Evolutionary conservation across 1,284 basidiomycete genomes (phyloP).

Genomic region (Neonothopanus nambi): DNA sequence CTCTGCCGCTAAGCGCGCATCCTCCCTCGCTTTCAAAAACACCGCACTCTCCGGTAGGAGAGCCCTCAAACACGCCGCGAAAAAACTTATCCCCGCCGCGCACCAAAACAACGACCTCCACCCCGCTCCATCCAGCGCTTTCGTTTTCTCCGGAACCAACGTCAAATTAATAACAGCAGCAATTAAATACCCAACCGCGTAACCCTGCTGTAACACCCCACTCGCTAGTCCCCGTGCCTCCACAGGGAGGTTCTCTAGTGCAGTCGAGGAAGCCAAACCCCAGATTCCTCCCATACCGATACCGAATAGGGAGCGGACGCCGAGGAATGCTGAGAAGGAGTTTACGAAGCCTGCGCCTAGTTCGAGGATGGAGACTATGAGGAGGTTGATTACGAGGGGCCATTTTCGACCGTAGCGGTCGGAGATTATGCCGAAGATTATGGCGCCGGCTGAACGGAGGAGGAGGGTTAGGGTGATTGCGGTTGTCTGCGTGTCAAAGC

Average conservation of each 20-base stretch:
- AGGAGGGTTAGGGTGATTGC: conserved; percentile 93
- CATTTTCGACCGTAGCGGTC: conserved; percentile 23
- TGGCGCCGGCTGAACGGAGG: conserved; percentile 84
- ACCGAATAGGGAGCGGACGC: conserved; percentile 21
- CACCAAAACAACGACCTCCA: conserved; percentile 75
- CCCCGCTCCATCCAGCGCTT: conserved; percentile 34
- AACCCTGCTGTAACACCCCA: conserved; percentile 56
- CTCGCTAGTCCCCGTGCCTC: conserved; percentile 30
- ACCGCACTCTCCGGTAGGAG: conserved; percentile 80
- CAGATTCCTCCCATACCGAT: conserved; percentile 18
- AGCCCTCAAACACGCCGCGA: conserved; percentile 73
- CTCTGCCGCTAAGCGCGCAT: too few species aligned
- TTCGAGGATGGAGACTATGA: conserved; percentile 20
- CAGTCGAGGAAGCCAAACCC: conserved; percentile 13
- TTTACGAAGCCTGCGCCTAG: conserved; percentile 20
- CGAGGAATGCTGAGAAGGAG: conserved; percentile 22
- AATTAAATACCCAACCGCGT: conserved; percentile 58
- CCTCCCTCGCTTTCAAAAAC: conserved; percentile 65
- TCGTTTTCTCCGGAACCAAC: conserved; percentile 49
- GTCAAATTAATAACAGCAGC: conserved; percentile 77
- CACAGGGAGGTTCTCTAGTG: conserved; percentile 28
- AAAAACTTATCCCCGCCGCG: conserved; percentile 69
- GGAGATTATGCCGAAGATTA: conserved; percentile 20
- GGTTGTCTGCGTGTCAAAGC: conserved; percentile 63
- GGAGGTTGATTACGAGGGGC: conserved; percentile 20